Percentiles rank a stretch among this genome's conserved stretches.
Conservation (phyloP, 2,329 filamentous ascomycete species). For the Nigrospora sphaerica region DNA sequence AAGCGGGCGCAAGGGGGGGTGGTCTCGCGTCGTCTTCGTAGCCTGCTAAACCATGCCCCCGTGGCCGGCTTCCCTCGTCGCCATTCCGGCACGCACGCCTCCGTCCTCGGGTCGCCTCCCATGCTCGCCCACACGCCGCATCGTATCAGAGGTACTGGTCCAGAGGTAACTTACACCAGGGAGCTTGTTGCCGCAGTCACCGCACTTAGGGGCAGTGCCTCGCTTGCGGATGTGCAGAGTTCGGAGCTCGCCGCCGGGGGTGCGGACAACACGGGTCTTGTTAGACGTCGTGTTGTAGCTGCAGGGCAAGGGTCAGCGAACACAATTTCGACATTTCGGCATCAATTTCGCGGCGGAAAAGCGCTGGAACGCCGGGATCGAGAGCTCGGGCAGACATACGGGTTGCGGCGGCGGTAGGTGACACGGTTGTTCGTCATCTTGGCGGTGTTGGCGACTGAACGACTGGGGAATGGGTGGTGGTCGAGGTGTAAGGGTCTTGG, state of each 20-base stretch:
- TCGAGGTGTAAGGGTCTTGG: conserved; percentile 19
- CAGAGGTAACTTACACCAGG: conserved; percentile 73
- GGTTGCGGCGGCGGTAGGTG: conserved; percentile 71
- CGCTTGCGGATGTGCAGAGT: conserved; percentile 99
- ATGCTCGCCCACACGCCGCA: not conserved
- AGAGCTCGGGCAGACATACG: conserved; percentile 49
- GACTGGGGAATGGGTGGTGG: conserved; percentile 16
- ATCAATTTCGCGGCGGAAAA: not conserved
- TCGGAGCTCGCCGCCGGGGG: conserved; percentile 90
- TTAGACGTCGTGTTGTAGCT: conserved; percentile 99
- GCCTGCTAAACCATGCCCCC: too few species aligned
- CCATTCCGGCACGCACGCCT: conserved; percentile 2
- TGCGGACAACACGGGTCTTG: conserved; percentile 93
- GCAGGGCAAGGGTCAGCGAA: conserved; percentile 7
- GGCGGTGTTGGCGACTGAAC: conserved; percentile 25
- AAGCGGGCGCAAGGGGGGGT: too few species aligned
- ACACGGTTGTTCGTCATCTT: conserved; percentile 55
- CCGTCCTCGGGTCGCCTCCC: not conserved
- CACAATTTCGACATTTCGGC: not conserved
- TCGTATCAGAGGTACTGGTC: conserved; percentile 4
- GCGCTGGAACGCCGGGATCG: not conserved
- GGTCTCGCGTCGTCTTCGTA: too few species aligned
- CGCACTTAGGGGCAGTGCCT: conserved; percentile 95
- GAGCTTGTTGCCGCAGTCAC: conserved; percentile 98
- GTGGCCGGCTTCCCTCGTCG: not conserved